These are phyloP conservation scores for Mycena rebaudengoi DNA, from an alignment of 768 basidiomycete species.

Conservation along the genomic window DNA sequence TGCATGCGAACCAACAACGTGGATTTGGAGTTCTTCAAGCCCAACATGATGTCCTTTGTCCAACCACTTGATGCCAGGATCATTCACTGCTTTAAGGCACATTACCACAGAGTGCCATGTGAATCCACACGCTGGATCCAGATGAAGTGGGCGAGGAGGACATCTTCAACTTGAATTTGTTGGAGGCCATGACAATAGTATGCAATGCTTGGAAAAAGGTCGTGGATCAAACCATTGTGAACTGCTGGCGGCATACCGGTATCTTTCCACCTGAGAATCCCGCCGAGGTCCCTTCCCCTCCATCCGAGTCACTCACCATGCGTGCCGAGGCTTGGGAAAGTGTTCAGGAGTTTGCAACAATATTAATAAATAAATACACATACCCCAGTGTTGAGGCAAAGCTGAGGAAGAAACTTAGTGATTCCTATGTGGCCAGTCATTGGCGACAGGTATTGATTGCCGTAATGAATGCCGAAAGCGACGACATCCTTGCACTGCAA, in stretches of 20 bases:
- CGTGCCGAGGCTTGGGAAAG: no score
- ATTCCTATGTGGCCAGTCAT: no score
- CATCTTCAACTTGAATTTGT: slow-evolving; percentile 28
- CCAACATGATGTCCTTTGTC: slow-evolving; percentile 38
- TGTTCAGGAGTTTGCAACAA: no score
- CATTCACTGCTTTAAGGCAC: slow-evolving; percentile 27
- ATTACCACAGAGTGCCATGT: not conserved
- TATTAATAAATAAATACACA: no score
- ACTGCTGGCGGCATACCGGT: slow-evolving; percentile 40
- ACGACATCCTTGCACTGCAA: no score
- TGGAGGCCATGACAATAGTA: not conserved
- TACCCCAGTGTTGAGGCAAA: no score
- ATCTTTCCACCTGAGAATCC: no score
- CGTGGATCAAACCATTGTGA: slow-evolving; percentile 25
- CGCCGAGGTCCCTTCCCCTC: no score
- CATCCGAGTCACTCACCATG: no score
- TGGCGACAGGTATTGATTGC: no score
- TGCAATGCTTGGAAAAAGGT: slow-evolving; percentile 31
- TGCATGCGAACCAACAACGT: slow-evolving; percentile 30
- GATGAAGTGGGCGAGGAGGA: slow-evolving; percentile 26
- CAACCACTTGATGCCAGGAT: slow-evolving; percentile 38
- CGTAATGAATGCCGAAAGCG: no score
- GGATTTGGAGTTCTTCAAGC: slow-evolving; percentile 27
- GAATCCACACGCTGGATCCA: slow-evolving; percentile 12
- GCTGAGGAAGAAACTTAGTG: no score